Percentiles rank a stretch among this genome's conserved stretches.
phyloP scores from a whole-genome alignment of 108 stramenopile species.

The Nitzschia inconspicua region DNA sequence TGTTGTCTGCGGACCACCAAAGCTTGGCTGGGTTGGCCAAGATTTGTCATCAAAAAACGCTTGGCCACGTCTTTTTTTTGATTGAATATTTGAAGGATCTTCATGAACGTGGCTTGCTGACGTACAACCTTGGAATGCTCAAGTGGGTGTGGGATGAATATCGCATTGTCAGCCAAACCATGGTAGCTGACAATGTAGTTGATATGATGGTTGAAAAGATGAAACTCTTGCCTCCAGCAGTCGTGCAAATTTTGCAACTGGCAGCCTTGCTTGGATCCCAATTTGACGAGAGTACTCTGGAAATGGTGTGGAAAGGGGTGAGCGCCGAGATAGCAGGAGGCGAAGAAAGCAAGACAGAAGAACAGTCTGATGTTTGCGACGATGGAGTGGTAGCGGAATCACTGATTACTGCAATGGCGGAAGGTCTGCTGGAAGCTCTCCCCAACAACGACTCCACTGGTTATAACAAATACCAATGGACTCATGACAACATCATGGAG shows the following conservation, averaged over 20 bases:
- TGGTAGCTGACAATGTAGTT: slow-evolving; percentile 47
- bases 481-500: slow-evolving; percentile 37
- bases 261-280: slow-evolving; percentile 38
- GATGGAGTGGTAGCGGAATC: neutral
- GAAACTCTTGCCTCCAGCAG: slow-evolving; percentile 4
- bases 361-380: neutral
- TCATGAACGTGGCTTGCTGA: slow-evolving; percentile 29
- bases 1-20: slow-evolving; percentile 1
- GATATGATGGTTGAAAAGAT: slow-evolving; percentile 43
- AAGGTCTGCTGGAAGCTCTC: slow-evolving; percentile 17
- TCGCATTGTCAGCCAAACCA: slow-evolving; percentile 14
- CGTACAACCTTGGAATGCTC: slow-evolving; percentile 26
- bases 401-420: neutral
- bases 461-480: slow-evolving; percentile 23
- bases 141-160: slow-evolving; percentile 58
- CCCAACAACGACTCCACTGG: neutral
- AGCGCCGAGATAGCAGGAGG: neutral
- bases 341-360: no score
- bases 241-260: slow-evolving; percentile 21
- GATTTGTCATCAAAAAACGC: slow-evolving; percentile 52
- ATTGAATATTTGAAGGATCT: slow-evolving; percentile 43
- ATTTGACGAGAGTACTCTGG: slow-evolving; percentile 15
- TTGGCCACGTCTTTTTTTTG: slow-evolving; percentile 61
- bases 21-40: slow-evolving; percentile 18
- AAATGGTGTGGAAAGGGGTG: neutral